Evolutionary conservation across 2,329 filamentous ascomycete genomes (phyloP).

Genomic region (Penicillium digitatum): DNA sequence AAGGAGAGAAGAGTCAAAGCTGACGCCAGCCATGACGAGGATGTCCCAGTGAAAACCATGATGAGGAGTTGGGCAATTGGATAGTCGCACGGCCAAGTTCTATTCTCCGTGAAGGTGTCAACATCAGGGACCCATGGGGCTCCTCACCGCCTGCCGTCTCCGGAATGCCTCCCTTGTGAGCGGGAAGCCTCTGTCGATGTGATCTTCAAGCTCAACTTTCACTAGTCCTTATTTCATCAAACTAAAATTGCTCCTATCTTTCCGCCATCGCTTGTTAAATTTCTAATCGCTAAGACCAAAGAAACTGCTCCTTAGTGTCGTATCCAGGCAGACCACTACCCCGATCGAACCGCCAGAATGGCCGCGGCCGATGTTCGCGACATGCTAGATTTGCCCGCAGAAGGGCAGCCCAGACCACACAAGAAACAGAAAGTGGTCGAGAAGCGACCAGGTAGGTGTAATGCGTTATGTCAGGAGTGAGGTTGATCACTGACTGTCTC

Average conservation of each 20-base stretch:
- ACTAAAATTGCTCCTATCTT: slow-evolving; percentile 2
- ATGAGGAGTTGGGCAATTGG: slow-evolving; percentile 13
- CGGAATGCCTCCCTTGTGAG: slow-evolving; percentile 24
- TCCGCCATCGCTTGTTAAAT: not conserved
- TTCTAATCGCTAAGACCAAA: not conserved
- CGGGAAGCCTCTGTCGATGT: slow-evolving; percentile 16
- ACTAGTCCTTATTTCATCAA: slow-evolving; percentile 12
- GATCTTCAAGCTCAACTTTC: slow-evolving; percentile 7
- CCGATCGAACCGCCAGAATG: slow-evolving; percentile 48
- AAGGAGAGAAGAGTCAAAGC: slow-evolving; percentile 62
- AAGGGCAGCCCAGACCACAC: slow-evolving; percentile 57
- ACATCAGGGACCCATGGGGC: slow-evolving; percentile 27
- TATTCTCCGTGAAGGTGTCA: slow-evolving; percentile 17
- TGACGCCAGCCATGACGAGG: slow-evolving; percentile 38
- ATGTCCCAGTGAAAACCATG: slow-evolving; percentile 38
- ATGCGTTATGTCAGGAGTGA: not conserved
- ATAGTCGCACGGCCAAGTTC: slow-evolving; percentile 11
- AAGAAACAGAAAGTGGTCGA: slow-evolving; percentile 72
- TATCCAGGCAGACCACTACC: not conserved
- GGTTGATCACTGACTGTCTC: not conserved
- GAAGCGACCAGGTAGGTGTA: slow-evolving; percentile 52
- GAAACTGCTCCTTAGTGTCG: not conserved
- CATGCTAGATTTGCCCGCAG: slow-evolving; percentile 71
- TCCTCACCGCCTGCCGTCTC: slow-evolving; percentile 23
- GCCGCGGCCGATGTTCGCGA: slow-evolving; percentile 80